Evolutionary conservation across 1,139 yeast genomes (phyloP).

Genomic region (Diutina neorugosa): DNA sequence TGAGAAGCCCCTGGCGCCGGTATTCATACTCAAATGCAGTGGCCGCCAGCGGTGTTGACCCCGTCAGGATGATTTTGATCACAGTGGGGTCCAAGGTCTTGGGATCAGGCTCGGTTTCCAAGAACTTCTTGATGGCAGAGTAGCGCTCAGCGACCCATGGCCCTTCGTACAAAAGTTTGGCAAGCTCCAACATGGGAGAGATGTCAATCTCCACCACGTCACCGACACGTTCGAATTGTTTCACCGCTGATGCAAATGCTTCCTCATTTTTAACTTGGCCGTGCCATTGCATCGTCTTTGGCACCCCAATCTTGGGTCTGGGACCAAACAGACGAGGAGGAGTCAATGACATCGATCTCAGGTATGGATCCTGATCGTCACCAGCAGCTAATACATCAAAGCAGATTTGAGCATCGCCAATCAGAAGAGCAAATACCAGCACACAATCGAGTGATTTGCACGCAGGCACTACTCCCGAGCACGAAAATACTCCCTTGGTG

Average conservation of each 20-base stretch:
- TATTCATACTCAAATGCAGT: constrained; percentile 78
- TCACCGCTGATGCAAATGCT: constrained; percentile 51
- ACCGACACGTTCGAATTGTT: constrained; percentile 7
- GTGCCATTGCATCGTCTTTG: constrained; percentile 61
- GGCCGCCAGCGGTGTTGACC: constrained; percentile 67
- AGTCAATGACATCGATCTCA: constrained; percentile 58
- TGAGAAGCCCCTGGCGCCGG: constrained; percentile 64
- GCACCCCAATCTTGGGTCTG: constrained; percentile 64
- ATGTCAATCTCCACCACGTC: constrained; percentile 47
- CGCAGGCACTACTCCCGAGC: constrained; percentile 92
- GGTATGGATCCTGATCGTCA: constrained; percentile 71
- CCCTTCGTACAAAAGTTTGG: constrained; percentile 88
- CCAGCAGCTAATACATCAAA: constrained; percentile 60
- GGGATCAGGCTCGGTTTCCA: constrained; percentile 62
- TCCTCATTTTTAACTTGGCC: constrained; percentile 71
- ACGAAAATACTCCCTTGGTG: constrained; percentile 74
- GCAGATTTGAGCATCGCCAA: constrained; percentile 72
- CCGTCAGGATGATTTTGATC: constrained; percentile 60
- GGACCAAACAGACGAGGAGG: constrained; percentile 48
- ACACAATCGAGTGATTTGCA: constrained; percentile 91
- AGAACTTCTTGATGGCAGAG: constrained; percentile 67
- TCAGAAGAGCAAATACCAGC: constrained; percentile 65
- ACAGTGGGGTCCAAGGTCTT: constrained; percentile 76
- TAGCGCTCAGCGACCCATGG: constrained; percentile 98
- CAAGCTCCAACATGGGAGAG: constrained; percentile 63